These are phyloP conservation scores for Fraxinus ornus DNA, from an alignment of 305 asterid genomes.

Conservation along the genomic window DNA sequence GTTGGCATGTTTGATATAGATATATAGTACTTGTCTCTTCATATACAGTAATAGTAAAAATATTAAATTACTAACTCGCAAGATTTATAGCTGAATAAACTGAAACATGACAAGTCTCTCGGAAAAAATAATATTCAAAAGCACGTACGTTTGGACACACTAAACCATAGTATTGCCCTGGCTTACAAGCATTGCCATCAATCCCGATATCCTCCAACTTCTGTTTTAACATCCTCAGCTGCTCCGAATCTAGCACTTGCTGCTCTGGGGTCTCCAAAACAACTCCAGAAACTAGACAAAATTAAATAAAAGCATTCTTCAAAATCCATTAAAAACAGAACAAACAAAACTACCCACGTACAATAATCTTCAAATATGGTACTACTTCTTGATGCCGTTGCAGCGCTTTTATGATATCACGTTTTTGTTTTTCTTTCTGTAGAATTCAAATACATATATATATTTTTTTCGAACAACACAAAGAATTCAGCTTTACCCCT, in stretches of 20 bases:
- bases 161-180: constrained; percentile 55
- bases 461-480: background rate
- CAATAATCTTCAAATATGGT: background rate
- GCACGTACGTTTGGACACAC: constrained; percentile 60
- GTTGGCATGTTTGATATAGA: background rate
- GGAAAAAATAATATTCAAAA: constrained; percentile 6
- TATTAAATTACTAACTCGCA: background rate
- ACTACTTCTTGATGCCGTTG: background rate
- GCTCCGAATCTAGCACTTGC: constrained; percentile 30
- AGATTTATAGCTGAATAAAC: constrained; percentile 6
- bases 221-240: constrained; percentile 34
- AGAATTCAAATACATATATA: background rate
- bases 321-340: background rate
- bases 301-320: background rate
- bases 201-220: constrained; percentile 55
- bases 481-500: background rate
- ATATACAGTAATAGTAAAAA: background rate
- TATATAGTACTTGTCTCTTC: background rate
- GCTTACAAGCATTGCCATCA: constrained; percentile 35
- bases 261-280: constrained; percentile 38
- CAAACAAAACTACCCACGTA: background rate
- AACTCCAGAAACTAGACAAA: constrained; percentile 37
- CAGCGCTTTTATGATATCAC: background rate
- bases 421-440: background rate
- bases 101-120: background rate